These are phyloP conservation scores for Podila horticola DNA, from an alignment of 192 early-diverging fungal species.

Conservation along the genomic window DNA sequence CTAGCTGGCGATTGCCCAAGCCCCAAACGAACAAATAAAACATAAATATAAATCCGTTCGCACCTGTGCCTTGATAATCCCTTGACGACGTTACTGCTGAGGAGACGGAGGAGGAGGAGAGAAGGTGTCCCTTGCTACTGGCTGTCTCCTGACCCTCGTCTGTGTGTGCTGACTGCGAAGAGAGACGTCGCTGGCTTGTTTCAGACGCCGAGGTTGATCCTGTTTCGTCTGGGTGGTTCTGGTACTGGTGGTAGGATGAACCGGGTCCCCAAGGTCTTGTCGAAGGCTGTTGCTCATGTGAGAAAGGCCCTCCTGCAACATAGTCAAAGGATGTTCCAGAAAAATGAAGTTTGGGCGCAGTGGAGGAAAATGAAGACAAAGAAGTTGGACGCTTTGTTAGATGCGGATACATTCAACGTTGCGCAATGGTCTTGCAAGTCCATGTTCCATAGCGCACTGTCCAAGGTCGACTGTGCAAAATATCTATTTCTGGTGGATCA, in stretches of 20 bases:
- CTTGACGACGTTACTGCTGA: neutral
- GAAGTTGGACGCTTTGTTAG: too few relatives aligned
- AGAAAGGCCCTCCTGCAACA: neutral
- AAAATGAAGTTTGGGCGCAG: too few relatives aligned
- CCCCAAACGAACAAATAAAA: too few relatives aligned
- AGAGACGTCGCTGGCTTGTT: neutral
- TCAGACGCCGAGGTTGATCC: neutral
- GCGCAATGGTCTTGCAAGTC: too few relatives aligned
- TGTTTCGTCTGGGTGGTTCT: neutral
- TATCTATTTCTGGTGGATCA: too few relatives aligned
- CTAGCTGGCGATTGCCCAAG: too few relatives aligned
- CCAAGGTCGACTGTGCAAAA: too few relatives aligned
- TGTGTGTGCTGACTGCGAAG: neutral
- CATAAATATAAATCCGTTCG: neutral
- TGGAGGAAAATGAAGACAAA: too few relatives aligned
- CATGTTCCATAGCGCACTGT: too few relatives aligned
- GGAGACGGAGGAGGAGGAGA: neutral
- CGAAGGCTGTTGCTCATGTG: neutral
- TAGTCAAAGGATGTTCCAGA: too few relatives aligned
- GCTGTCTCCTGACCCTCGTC: neutral
- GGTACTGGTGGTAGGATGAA: neutral
- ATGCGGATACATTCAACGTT: too few relatives aligned
- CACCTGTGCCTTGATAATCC: constrained; percentile 2
- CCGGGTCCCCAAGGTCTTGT: neutral
- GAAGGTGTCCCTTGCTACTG: neutral